These are phyloP conservation scores for Apiotrichum montevideense DNA, from an alignment of 1,284 basidiomycete genomes.

Conservation along the genomic window DNA sequence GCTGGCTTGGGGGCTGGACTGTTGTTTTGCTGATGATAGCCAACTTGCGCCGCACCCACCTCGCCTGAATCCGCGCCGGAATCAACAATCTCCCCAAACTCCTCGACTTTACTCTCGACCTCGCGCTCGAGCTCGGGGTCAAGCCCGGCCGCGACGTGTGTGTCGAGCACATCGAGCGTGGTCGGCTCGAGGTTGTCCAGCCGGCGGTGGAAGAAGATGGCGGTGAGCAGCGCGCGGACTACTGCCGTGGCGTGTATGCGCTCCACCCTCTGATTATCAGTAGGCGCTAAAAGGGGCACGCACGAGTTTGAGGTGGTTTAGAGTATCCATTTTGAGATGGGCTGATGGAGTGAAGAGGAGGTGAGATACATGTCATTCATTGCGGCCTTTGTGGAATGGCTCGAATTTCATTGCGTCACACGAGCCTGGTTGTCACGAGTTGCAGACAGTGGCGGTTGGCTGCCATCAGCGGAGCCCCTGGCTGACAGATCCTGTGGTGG, in stretches of 20 bases:
- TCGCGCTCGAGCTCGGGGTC: neutral
- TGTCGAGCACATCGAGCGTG: slow-evolving; percentile 34
- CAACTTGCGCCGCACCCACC: no score
- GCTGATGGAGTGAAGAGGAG: no score
- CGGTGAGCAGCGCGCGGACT: slow-evolving; percentile 29
- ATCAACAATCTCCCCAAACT: slow-evolving; percentile 31
- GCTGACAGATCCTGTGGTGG: no score
- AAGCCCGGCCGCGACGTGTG: slow-evolving; percentile 27
- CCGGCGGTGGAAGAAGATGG: slow-evolving; percentile 41
- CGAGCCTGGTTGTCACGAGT: no score
- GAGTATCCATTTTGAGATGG: slow-evolving; percentile 19
- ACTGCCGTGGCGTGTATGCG: slow-evolving; percentile 24
- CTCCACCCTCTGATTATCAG: slow-evolving; percentile 18
- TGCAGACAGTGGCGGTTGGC: no score
- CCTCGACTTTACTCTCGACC: slow-evolving; percentile 31
- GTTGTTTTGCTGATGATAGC: no score
- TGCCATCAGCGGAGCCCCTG: no score
- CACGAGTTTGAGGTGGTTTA: slow-evolving; percentile 28
- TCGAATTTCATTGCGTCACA: no score
- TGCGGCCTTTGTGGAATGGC: no score
- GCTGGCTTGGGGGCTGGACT: no score
- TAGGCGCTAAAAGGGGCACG: neutral
- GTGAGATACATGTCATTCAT: no score
- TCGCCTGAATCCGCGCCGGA: slow-evolving; percentile 18
- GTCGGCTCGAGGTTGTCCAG: slow-evolving; percentile 36